Base-by-base conservation (phyloP, 2,329 filamentous ascomycete species). In the Pestalotiopsis sp. region DNA sequence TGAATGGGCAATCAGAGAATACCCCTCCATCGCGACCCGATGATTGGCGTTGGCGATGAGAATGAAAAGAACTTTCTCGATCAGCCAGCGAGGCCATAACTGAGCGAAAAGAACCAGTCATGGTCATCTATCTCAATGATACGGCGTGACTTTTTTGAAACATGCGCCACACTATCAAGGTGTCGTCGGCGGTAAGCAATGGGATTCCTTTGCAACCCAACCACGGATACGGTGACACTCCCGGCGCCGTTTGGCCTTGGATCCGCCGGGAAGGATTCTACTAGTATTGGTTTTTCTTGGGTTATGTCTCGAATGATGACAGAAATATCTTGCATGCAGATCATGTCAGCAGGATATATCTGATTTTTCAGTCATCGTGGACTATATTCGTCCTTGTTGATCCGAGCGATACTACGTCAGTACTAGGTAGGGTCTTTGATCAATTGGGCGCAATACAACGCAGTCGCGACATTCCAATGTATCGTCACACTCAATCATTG, bases 371-470 rank as follows among this genome's bases (percentile, higher is more conserved):
- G 31, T 23, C 27, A 36, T 58, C 52, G 20, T 25, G 3, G 31
- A 7, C 14, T 13, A 66, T 31, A 57, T 57, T 36, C n/a, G 38
- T 25, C 5, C 38, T 23, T 25, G 17, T 23, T 56, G 52, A 27
- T 41, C 13, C 45, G 65, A 17, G 65, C 49, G 20, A 23, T 67
- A 31, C 52, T 67, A 67, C 65, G 65, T 60, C 65, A 60, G 63
- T 39, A n/a, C 27, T 31, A 36, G 36, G 59, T 31, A n/a, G 31
- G 12, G 45, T 52, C 2, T 52, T 9, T 9, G 7, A 9, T n/a
- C 20, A 52, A 20, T 52, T 52, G 45, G 45, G 5, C 45, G 7
- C 14, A 52, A 52, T n/a, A n/a, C 6, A 52, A 52, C 6, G n/a
- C 27, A 20, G 31, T 36, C 39, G 31, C 59, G 31, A 62, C 59